A percentile compares a stretch with the other conserved stretches of the same genome.
Conservation (phyloP, 75 land plant genomes). For the Selaginella moellendorffii region DNA sequence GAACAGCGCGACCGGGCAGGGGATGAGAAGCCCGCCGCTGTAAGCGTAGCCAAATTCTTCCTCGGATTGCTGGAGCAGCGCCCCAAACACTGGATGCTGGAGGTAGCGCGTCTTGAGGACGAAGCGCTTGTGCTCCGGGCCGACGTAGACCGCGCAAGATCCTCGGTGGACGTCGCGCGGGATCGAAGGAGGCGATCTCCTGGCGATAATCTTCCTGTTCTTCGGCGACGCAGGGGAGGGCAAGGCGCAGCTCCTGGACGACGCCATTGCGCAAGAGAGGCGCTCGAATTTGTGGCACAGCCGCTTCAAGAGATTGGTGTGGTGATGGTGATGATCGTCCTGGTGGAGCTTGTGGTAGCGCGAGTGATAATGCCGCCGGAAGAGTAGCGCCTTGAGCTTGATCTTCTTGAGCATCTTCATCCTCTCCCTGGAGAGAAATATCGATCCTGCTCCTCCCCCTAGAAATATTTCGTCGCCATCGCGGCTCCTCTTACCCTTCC, state of each 20-base stretch:
- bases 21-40: not conserved
- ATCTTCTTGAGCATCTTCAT: not conserved
- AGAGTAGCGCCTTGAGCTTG: not conserved
- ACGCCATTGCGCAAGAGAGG: not conserved
- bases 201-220: not conserved
- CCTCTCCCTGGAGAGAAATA: no score
- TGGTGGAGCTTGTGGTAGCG: not conserved
- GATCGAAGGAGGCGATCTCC: not conserved
- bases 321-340: not conserved
- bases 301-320: not conserved
- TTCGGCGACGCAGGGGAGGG: not conserved
- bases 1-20: not conserved
- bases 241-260: not conserved
- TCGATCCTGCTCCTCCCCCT: no score
- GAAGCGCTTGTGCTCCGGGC: not conserved
- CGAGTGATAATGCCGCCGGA: not conserved
- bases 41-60: slow-evolving; percentile 1
- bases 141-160: slow-evolving; percentile 1
- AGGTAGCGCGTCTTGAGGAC: slow-evolving; percentile 6
- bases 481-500: no score
- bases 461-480: not conserved
- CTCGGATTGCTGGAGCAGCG: slow-evolving; percentile 2
- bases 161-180: slow-evolving; percentile 1
- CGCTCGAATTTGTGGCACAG: not conserved
- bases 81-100: not conserved